phyloP scores from a whole-genome alignment of 257 asterid species.

The Sherardia arvensis region DNA sequence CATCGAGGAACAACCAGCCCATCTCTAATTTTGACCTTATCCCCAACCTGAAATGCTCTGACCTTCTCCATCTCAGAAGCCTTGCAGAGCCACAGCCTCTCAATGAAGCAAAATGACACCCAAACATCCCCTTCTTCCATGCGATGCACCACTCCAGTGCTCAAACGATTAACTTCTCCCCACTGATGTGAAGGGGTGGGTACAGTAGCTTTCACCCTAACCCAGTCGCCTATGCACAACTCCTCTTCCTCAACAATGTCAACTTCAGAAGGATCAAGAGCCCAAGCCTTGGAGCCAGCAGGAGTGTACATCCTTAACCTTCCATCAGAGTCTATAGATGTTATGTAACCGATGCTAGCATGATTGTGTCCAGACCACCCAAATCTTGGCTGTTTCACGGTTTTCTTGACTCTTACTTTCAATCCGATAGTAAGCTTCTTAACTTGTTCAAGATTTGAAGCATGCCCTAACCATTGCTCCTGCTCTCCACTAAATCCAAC shows the following conservation, averaged over 20 bases:
- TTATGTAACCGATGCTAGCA: slow-evolving; percentile 58
- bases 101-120: slow-evolving; percentile 91
- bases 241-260: slow-evolving; percentile 67
- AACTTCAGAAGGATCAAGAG: slow-evolving; percentile 86
- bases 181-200: slow-evolving; percentile 74
- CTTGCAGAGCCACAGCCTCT: slow-evolving; percentile 86
- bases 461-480: slow-evolving; percentile 66
- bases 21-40: slow-evolving; percentile 70
- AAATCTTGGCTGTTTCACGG: slow-evolving; percentile 79
- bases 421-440: slow-evolving; percentile 56
- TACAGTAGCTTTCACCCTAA: slow-evolving; percentile 51
- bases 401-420: slow-evolving; percentile 48
- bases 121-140: slow-evolving; percentile 73
- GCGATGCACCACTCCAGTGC: slow-evolving; percentile 90
- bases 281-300: slow-evolving; percentile 80
- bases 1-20: slow-evolving; percentile 82
- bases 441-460: slow-evolving; percentile 39
- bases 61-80: slow-evolving; percentile 61
- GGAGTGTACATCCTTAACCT: slow-evolving; percentile 87
- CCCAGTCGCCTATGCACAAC: slow-evolving; percentile 66
- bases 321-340: slow-evolving; percentile 90
- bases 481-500: slow-evolving; percentile 94
- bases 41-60: slow-evolving; percentile 60
- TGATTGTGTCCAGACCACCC: slow-evolving; percentile 96
- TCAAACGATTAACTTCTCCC: slow-evolving; percentile 69